phyloP scores from a whole-genome alignment of 2,329 filamentous ascomycete genomes.

The Aureobasidium sp. region DNA sequence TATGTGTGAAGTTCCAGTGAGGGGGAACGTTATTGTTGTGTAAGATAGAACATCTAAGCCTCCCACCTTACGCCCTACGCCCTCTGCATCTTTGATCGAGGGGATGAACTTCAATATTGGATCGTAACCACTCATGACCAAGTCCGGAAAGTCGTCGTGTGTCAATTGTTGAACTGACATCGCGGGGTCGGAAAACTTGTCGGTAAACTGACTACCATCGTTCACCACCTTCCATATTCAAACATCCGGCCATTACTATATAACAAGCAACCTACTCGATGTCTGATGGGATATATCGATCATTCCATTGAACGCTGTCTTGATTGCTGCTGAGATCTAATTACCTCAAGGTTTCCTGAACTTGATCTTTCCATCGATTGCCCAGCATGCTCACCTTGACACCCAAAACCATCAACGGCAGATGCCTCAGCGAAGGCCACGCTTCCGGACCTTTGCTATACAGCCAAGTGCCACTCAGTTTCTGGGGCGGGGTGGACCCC shows the following conservation, averaged over 20 bases:
- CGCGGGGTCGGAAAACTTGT: background rate
- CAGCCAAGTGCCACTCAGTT: slow-evolving; percentile 29
- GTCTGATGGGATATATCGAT: background rate
- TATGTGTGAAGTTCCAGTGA: too few species aligned
- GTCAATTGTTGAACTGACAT: too few species aligned
- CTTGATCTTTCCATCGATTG: background rate
- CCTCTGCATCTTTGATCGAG: too few species aligned
- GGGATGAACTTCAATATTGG: too few species aligned
- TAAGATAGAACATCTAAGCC: too few species aligned
- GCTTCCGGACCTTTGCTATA: background rate
- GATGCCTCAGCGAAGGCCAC: background rate
- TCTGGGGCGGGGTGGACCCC: slow-evolving; percentile 39
- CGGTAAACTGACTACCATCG: background rate
- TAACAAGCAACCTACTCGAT: background rate
- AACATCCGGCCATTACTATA: background rate
- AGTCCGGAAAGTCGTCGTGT: too few species aligned
- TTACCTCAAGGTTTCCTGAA: too few species aligned
- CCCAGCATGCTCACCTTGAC: background rate
- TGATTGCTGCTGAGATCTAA: background rate
- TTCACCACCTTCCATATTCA: background rate
- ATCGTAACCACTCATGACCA: too few species aligned
- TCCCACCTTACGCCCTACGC: too few species aligned
- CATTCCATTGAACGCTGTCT: background rate
- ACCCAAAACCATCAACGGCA: background rate
- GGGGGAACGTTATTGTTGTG: too few species aligned